A percentile compares a stretch with the other conserved stretches of the same genome.
Conservation (phyloP, 352 stramenopile genomes). For the Phytopythium cucurbitacearum region DNA sequence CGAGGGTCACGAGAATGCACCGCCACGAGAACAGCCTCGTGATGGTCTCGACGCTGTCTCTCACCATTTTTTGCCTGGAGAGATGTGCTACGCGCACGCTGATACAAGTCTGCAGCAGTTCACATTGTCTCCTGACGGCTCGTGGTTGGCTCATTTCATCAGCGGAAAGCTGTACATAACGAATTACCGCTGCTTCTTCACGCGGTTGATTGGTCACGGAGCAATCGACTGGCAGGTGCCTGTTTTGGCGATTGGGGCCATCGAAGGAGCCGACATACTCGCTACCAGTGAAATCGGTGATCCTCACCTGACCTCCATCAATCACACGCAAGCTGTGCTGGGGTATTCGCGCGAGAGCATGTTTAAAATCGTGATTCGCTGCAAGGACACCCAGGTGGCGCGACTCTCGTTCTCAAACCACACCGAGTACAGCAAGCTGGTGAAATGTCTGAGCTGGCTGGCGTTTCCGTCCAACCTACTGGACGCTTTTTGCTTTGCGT, state of each 20-base stretch:
- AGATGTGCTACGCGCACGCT: constrained; percentile 77
- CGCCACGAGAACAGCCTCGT: background rate
- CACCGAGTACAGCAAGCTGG: constrained; percentile 67
- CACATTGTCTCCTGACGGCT: constrained; percentile 56
- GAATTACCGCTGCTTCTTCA: constrained; percentile 84
- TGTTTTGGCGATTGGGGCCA: constrained; percentile 66
- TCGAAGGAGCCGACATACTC: constrained; percentile 28
- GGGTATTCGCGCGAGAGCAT: constrained; percentile 47
- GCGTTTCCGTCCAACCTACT: constrained; percentile 69
- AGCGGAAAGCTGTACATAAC: constrained; percentile 78
- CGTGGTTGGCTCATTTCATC: constrained; percentile 65
- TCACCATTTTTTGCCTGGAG: constrained; percentile 53
- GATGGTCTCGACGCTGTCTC: constrained; percentile 7
- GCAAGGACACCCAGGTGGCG: constrained; percentile 72
- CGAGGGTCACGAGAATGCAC: background rate
- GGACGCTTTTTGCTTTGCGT: constrained; percentile 82
- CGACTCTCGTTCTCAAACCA: constrained; percentile 68
- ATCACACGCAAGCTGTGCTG: constrained; percentile 58
- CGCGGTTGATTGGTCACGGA: constrained; percentile 31
- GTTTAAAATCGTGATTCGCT: constrained; percentile 70
- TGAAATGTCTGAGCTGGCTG: constrained; percentile 72
- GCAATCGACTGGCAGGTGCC: constrained; percentile 76
- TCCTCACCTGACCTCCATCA: constrained; percentile 13
- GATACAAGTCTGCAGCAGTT: constrained; percentile 66
- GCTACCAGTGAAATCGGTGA: background rate